phyloP scores from a whole-genome alignment of 208 protist genomes.

The Leishmania gerbilli region DNA sequence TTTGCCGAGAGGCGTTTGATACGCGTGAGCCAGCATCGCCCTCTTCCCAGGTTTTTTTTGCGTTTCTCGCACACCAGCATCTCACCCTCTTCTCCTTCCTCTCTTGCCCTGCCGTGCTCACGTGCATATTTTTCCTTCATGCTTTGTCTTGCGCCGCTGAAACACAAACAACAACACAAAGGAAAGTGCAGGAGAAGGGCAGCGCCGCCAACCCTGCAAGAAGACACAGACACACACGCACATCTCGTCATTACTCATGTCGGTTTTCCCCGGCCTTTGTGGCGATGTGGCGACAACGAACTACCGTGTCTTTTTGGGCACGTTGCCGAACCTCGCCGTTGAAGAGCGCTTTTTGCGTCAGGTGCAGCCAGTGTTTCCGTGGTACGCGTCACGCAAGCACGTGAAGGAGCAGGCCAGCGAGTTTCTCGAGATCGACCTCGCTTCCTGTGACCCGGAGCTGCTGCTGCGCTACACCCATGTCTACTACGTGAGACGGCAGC shows the following conservation, averaged over 20 bases:
- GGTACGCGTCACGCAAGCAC: slow-evolving; percentile 82
- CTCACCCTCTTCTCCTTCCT: neutral
- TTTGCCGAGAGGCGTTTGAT: neutral
- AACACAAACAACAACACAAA: too few species aligned
- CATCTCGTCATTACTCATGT: slow-evolving; percentile 29
- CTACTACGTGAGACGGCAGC: slow-evolving; percentile 77
- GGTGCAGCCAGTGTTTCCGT: slow-evolving; percentile 80
- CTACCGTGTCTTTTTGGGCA: slow-evolving; percentile 84
- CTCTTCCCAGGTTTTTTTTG: neutral
- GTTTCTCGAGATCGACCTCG: slow-evolving; percentile 89
- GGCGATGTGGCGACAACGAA: slow-evolving; percentile 65
- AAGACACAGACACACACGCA: neutral
- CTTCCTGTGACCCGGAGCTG: slow-evolving; percentile 82
- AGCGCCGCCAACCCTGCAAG: neutral
- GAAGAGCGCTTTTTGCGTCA: slow-evolving; percentile 84
- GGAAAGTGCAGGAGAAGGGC: neutral
- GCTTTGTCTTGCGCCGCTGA: neutral
- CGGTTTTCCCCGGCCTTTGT: slow-evolving; percentile 83
- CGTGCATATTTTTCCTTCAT: neutral
- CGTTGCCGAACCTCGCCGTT: slow-evolving; percentile 63
- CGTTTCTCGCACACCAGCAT: neutral
- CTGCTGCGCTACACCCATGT: slow-evolving; percentile 87
- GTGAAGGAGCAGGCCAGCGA: slow-evolving; percentile 90
- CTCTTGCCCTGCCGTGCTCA: neutral
- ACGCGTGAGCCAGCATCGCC: neutral